Evolutionary conservation across 192 early-diverging fungal genomes (phyloP).

Genomic region (Spizellomyces punctatus): DNA sequence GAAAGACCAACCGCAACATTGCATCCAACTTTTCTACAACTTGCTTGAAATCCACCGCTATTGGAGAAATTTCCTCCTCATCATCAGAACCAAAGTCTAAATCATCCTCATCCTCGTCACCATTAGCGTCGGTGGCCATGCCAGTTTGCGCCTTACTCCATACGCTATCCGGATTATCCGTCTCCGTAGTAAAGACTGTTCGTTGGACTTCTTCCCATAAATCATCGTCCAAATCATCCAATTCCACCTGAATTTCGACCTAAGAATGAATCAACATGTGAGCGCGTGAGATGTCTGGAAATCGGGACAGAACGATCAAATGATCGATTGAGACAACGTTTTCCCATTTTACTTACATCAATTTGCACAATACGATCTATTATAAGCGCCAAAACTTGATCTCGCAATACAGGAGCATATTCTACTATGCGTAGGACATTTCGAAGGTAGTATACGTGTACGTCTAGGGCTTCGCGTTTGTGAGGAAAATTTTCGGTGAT

Average conservation of each 20-base stretch:
- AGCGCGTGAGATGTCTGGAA: too few species aligned
- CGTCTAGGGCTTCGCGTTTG: conserved; percentile 60
- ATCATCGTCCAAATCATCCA: conserved; percentile 81
- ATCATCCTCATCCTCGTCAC: conserved; percentile 35
- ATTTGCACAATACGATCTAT: conserved; percentile 87
- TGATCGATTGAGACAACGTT: neutral
- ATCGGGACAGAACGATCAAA: neutral
- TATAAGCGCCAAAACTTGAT: conserved; percentile 71
- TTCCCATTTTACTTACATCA: conserved; percentile 60
- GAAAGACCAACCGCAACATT: conserved; percentile 32
- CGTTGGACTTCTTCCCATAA: conserved; percentile 44
- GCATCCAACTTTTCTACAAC: conserved; percentile 41
- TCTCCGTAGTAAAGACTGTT: conserved; percentile 61
- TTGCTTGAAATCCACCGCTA: conserved; percentile 29
- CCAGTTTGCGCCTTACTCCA: conserved; percentile 12
- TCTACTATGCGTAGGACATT: conserved; percentile 75
- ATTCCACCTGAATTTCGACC: conserved; percentile 87
- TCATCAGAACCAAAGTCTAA: conserved; percentile 52
- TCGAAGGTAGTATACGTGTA: conserved; percentile 69
- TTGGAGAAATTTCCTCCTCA: conserved; percentile 29
- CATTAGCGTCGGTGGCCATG: conserved; percentile 1
- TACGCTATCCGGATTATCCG: conserved; percentile 15
- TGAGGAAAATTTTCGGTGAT: conserved; percentile 74
- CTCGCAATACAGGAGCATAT: conserved; percentile 74
- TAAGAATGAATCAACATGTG: conserved; percentile 32